Conservation (phyloP, 768 basidiomycete species). For the Pholiota molesta region DNA sequence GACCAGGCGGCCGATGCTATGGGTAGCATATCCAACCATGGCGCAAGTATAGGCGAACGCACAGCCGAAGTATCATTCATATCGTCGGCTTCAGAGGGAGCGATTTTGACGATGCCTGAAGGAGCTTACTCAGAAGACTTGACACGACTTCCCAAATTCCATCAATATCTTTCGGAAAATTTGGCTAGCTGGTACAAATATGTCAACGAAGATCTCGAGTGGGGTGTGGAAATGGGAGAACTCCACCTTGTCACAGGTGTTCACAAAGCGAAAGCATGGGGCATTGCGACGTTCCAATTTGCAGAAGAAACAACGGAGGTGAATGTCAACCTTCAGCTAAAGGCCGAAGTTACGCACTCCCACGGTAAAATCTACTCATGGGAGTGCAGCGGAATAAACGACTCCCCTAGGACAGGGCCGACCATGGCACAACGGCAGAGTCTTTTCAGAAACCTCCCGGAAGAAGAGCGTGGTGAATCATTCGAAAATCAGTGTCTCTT, state of each 20-base stretch:
- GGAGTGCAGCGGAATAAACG: background rate
- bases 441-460: background rate
- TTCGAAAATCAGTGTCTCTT: background rate
- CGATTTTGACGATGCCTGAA: slow-evolving; percentile 18
- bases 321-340: background rate
- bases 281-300: slow-evolving; percentile 14
- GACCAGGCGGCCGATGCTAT: too few species aligned
- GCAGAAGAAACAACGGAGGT: background rate
- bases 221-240: slow-evolving; percentile 15
- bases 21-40: too few species aligned
- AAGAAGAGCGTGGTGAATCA: background rate
- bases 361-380: background rate
- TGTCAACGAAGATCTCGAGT: slow-evolving; percentile 6
- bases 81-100: slow-evolving; percentile 11
- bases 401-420: background rate
- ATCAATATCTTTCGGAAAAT: slow-evolving; percentile 10
- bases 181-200: slow-evolving; percentile 16
- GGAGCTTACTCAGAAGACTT: slow-evolving; percentile 9
- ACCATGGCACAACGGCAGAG: background rate
- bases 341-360: background rate
- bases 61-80: background rate
- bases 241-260: slow-evolving; percentile 13
- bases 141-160: background rate
- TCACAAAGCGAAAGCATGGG: slow-evolving; percentile 17
- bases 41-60: too few species aligned